Percentiles rank a stretch among this genome's conserved stretches.
phyloP scores from a whole-genome alignment of 495 filamentous ascomycete genomes.

The Lophiostoma macrostomum region DNA sequence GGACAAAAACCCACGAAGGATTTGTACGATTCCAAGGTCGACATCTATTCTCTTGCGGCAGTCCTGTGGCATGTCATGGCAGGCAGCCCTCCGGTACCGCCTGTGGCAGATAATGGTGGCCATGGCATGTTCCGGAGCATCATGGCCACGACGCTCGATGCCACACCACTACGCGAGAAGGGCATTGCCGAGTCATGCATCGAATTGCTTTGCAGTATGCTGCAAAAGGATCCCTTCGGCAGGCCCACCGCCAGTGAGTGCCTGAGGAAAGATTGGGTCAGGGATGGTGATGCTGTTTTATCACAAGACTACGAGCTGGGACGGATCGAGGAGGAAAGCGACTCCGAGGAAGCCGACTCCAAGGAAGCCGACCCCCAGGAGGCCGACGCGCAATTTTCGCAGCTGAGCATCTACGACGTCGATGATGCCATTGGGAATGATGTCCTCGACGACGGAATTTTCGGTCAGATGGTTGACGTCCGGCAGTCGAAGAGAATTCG shows the following conservation, averaged over 20 bases:
- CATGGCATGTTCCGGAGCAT: constrained; percentile 74
- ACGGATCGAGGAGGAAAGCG: constrained; percentile 50
- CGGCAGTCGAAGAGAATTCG: constrained; percentile 40
- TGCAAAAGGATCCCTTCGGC: constrained; percentile 65
- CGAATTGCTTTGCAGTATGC: constrained; percentile 71
- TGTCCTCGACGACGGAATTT: constrained; percentile 21
- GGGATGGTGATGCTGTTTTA: constrained; percentile 44
- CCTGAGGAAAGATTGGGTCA: constrained; percentile 66
- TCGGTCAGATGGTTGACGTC: constrained; percentile 29
- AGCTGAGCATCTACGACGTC: constrained; percentile 52
- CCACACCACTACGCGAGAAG: constrained; percentile 51
- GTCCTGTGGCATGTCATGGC: constrained; percentile 82
- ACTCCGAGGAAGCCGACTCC: too few species aligned
- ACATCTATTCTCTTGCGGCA: constrained; percentile 91
- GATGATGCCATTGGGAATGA: constrained; percentile 44
- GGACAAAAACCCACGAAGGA: constrained; percentile 45
- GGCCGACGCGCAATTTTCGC: constrained; percentile 58
- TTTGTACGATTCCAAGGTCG: constrained; percentile 78
- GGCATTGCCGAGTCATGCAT: constrained; percentile 63
- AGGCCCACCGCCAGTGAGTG: constrained; percentile 65
- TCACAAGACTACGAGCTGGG: constrained; percentile 42
- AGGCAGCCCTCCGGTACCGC: constrained; percentile 72
- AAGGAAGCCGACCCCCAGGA: constrained; percentile 50
- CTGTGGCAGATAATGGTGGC: constrained; percentile 56
- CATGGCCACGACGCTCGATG: constrained; percentile 68